These are phyloP conservation scores for Leishmania aethiopica DNA, from an alignment of 208 protist genomes.

Conservation along the genomic window DNA sequence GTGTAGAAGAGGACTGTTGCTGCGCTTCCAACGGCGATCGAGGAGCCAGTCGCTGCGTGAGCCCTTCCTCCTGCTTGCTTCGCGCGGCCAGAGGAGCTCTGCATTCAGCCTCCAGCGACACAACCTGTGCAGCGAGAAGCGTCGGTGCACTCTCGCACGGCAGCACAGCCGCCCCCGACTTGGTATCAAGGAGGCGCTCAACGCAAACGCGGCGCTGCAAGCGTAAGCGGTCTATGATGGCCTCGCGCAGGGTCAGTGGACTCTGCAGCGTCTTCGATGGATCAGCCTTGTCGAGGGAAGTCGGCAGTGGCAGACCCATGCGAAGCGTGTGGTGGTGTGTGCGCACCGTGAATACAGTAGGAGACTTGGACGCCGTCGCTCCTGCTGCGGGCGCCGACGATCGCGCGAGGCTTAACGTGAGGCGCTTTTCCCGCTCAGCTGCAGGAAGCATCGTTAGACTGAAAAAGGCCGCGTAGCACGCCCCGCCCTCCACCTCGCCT, in stretches of 20 bases:
- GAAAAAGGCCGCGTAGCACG: constrained; percentile 31
- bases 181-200: constrained; percentile 40
- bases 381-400: background rate
- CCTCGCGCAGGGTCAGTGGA: background rate
- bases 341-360: constrained; percentile 13
- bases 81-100: background rate
- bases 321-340: constrained; percentile 16
- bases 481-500: constrained; percentile 3
- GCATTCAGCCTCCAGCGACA: constrained; percentile 21
- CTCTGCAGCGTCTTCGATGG: background rate
- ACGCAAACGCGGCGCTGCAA: constrained; percentile 21
- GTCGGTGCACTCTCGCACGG: constrained; percentile 46
- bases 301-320: constrained; percentile 11
- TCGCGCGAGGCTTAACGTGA: background rate
- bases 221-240: constrained; percentile 16
- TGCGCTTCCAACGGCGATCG: background rate
- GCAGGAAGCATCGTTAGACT: constrained; percentile 20
- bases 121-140: constrained; percentile 18
- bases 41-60: constrained; percentile 19
- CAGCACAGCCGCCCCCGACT: constrained; percentile 55
- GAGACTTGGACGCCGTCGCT: background rate
- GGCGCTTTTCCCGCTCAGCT: background rate
- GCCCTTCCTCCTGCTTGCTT: background rate
- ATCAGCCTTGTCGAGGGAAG: background rate
- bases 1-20: background rate